phyloP scores from a whole-genome alignment of 1,284 basidiomycete genomes.

The Grifola frondosa region DNA sequence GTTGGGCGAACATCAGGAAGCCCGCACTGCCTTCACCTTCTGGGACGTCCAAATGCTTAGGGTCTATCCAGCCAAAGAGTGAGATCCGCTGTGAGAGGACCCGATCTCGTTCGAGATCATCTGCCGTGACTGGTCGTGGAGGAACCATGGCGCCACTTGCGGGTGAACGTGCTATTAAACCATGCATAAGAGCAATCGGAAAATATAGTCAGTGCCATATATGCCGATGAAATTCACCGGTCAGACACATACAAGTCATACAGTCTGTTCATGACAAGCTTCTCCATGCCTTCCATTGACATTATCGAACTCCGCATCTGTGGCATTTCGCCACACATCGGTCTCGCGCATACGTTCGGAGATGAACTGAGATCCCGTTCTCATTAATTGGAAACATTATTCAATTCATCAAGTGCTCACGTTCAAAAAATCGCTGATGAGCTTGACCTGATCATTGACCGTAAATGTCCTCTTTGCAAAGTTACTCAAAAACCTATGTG shows the following conservation, averaged over 20 bases:
- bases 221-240: too few relatives aligned
- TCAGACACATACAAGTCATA: constrained; percentile 80
- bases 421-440: constrained; percentile 88
- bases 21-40: constrained; percentile 69
- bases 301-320: constrained; percentile 90
- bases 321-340: constrained; percentile 78
- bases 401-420: constrained; percentile 45
- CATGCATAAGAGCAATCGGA: not conserved
- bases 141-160: constrained; percentile 63
- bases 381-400: not conserved
- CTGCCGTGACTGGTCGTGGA: constrained; percentile 82
- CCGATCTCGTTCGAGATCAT: constrained; percentile 93
- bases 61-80: constrained; percentile 89
- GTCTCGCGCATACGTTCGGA: constrained; percentile 80
- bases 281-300: constrained; percentile 99
- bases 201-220: too few relatives aligned
- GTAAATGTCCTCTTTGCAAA: constrained; percentile 89
- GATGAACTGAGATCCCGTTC: constrained; percentile 67
- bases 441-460: constrained; percentile 87
- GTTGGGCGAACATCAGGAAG: constrained; percentile 92
- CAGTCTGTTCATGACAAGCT: constrained; percentile 97
- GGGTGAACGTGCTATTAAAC: constrained; percentile 81
- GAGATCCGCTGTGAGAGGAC: constrained; percentile 89
- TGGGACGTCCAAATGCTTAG: constrained; percentile 87
- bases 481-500: constrained; percentile 80